Percentiles rank a stretch among this genome's conserved stretches.
Evolutionary conservation across 257 asterid species (phyloP).

Genomic region (Solanum raphanifolium): DNA sequence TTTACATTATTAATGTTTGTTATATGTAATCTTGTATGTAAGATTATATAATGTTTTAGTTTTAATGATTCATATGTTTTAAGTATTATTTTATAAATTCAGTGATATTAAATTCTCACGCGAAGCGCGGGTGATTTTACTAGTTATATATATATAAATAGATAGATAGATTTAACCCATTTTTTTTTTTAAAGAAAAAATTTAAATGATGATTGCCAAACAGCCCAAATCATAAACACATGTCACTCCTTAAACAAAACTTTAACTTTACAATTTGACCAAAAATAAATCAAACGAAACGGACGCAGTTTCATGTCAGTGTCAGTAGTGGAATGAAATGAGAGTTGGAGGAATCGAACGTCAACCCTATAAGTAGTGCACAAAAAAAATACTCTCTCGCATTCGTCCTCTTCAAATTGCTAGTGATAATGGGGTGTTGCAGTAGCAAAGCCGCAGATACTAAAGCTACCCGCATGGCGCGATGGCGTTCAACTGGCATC

Average conservation of each 20-base stretch:
- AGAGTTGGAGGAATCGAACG: not conserved
- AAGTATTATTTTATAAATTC: too few species aligned
- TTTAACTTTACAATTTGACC: not conserved
- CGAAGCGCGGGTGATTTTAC: too few species aligned
- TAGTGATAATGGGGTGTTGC: conserved; percentile 59
- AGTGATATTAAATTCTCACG: too few species aligned
- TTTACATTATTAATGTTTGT: too few species aligned
- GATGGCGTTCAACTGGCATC: conserved; percentile 98
- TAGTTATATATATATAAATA: too few species aligned
- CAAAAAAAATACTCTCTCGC: not conserved
- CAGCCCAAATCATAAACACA: too few species aligned
- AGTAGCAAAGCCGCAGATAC: conserved; percentile 64
- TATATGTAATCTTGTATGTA: too few species aligned
- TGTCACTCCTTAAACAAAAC: not conserved
- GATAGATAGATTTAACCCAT: too few species aligned
- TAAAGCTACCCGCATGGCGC: conserved; percentile 33
- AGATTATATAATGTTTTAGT: too few species aligned
- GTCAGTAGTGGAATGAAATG: not conserved
- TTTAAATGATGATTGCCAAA: too few species aligned
- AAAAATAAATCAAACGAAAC: not conserved
- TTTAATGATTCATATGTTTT: too few species aligned
- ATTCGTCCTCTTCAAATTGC: not conserved
- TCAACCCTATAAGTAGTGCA: not conserved
- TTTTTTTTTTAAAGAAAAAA: too few species aligned
- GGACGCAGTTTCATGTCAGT: not conserved